phyloP scores from a whole-genome alignment of 805 yeast genomes.

The Wickerhamiella nectarea region DNA sequence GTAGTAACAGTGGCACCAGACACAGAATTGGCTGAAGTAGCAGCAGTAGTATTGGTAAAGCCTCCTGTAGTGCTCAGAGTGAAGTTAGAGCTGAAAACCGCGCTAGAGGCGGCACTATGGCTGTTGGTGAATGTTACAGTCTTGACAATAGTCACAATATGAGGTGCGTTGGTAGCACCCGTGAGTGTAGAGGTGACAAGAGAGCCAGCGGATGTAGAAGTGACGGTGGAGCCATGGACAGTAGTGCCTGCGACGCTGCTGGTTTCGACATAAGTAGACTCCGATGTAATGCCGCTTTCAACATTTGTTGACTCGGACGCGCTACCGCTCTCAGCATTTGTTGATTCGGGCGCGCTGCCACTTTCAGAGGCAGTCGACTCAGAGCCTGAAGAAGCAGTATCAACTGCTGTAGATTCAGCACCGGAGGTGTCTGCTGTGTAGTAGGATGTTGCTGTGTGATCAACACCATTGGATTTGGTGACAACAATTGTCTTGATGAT shows the following conservation, averaged over 20 bases:
- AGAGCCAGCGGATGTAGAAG: background rate
- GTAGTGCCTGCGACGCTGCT: conserved; percentile 3
- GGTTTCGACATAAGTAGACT: background rate
- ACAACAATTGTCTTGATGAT: conserved; percentile 3
- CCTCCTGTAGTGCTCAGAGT: background rate
- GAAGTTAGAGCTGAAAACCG: background rate
- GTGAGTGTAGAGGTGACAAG: conserved; percentile 1
- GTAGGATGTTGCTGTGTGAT: background rate
- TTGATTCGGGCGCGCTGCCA: too few species aligned
- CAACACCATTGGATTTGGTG: conserved; percentile 3
- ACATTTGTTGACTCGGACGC: too few species aligned
- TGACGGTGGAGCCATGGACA: conserved; percentile 1
- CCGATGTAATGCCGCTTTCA: too few species aligned
- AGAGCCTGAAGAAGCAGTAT: background rate
- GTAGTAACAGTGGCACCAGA: background rate
- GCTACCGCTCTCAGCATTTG: too few species aligned
- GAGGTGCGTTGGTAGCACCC: conserved; percentile 5
- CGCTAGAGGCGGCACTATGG: background rate
- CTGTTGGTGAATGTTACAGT: conserved; percentile 1
- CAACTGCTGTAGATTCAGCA: background rate
- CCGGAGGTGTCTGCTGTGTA: background rate
- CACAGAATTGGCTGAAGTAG: background rate
- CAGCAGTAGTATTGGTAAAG: background rate
- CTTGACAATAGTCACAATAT: conserved; percentile 4
- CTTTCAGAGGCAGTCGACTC: background rate